phyloP scores from a whole-genome alignment of 192 early-diverging fungal genomes.

The Rhizophlyctis rosea region DNA sequence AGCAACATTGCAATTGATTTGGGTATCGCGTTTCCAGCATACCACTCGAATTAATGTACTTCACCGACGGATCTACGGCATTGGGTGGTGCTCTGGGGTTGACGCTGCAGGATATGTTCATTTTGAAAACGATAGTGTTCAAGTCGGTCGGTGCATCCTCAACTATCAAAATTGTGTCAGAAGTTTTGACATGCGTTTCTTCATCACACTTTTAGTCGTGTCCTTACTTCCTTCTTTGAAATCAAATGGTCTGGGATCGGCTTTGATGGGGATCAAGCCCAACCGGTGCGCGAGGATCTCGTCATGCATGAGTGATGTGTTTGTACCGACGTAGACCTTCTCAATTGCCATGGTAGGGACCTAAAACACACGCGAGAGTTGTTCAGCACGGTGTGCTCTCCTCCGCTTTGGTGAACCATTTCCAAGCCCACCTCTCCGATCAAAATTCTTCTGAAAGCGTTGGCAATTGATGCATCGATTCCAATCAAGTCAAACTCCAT shows the following conservation, averaged over 20 bases:
- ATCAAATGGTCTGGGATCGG: slow-evolving; percentile 77
- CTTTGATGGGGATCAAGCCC: slow-evolving; percentile 88
- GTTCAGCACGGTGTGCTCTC: not conserved
- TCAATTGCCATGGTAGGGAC: slow-evolving; percentile 98
- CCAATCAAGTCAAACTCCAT: slow-evolving; percentile 98
- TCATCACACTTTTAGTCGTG: not conserved
- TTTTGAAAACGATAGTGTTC: slow-evolving; percentile 90
- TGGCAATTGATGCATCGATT: slow-evolving; percentile 89
- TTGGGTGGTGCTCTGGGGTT: slow-evolving; percentile 56
- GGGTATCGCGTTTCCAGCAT: too few relatives aligned
- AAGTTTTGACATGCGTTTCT: not conserved
- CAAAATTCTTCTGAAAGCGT: slow-evolving; percentile 88
- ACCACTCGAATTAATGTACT: slow-evolving; percentile 71
- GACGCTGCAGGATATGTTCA: slow-evolving; percentile 68
- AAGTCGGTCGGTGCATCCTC: slow-evolving; percentile 83
- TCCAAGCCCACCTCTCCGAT: slow-evolving; percentile 73
- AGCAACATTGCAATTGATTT: slow-evolving; percentile 16
- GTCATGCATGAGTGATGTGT: slow-evolving; percentile 88
- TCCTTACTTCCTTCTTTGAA: slow-evolving; percentile 51
- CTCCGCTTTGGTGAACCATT: not conserved
- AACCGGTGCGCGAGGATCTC: slow-evolving; percentile 90
- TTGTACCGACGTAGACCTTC: slow-evolving; percentile 86
- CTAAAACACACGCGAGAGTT: slow-evolving; percentile 22
- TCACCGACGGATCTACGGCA: slow-evolving; percentile 71
- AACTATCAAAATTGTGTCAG: slow-evolving; percentile 18